A percentile compares a stretch with the other conserved stretches of the same genome.
Evolutionary conservation across 1,284 basidiomycete species (phyloP).

Genomic region (Testicularia cyperi): DNA sequence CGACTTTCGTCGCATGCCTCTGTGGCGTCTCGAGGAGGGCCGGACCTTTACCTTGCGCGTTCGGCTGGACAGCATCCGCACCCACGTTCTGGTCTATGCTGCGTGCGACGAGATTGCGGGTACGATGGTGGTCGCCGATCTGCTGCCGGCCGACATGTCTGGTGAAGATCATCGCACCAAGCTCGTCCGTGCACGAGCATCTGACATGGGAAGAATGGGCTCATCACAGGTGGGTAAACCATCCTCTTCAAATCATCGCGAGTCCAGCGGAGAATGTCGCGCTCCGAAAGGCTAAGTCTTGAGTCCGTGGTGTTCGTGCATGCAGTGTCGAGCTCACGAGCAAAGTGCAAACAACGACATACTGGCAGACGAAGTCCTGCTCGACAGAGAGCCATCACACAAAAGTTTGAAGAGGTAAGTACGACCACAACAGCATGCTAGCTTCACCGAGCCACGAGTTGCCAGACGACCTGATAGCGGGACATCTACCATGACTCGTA

Average conservation of each 20-base stretch:
- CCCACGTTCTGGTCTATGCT: slow-evolving; percentile 40
- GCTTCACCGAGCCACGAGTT: too few species aligned
- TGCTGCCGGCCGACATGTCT: slow-evolving; percentile 28
- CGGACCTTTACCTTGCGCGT: slow-evolving; percentile 43
- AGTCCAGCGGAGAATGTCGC: too few species aligned
- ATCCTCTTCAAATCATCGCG: background rate
- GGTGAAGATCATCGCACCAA: slow-evolving; percentile 13
- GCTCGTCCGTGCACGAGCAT: slow-evolving; percentile 8
- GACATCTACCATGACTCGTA: too few species aligned
- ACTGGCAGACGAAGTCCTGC: background rate
- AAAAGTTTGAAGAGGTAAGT: background rate
- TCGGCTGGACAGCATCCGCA: slow-evolving; percentile 46
- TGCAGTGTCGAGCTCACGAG: background rate
- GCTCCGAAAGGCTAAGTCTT: too few species aligned
- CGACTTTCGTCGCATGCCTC: slow-evolving; percentile 42
- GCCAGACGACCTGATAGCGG: too few species aligned
- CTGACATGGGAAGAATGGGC: background rate
- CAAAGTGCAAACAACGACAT: background rate
- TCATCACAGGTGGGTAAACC: background rate
- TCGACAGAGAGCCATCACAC: background rate
- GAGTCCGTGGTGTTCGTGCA: too few species aligned
- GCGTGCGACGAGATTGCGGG: slow-evolving; percentile 41
- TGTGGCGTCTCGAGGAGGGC: slow-evolving; percentile 21
- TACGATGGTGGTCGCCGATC: slow-evolving; percentile 16
- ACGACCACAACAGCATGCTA: too few species aligned